Evolutionary conservation across 768 basidiomycete genomes (phyloP), one percentile per base, ranked within the genome.

Genomic region (Daedaleopsis nitida): DNA sequence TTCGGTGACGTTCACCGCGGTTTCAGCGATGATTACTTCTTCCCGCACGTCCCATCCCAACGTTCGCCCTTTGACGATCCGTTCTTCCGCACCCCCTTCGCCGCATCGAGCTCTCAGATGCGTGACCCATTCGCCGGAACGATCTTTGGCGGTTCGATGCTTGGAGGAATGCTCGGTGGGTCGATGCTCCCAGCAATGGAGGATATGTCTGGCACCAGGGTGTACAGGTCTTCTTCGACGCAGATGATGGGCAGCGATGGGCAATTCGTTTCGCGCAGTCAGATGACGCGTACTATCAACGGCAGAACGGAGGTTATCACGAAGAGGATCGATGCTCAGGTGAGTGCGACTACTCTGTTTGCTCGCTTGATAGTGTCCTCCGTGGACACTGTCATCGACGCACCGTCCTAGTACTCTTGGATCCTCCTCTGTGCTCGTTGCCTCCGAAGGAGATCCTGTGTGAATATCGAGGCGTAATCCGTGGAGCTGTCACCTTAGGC

Each of bases 241-340:
- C 71, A 65, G 65, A 71, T 48, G 58, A 65, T 55, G 52, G 70
- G 61, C 55, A 71, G 42, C 65, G 76, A 66, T 82, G 84, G 83
- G 60, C 79, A 61, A 35, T 75, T 73, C 73, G 72, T 75, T 0
- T 80, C 82, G 12, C 82, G 90, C 71, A 86, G 85, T 67, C 82
- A 75, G 59, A 74, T 81, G 73, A 81, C 82, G 24, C 77, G 81
- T 8, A 84, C 77, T 1, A 74, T 88, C 50, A 91, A 93, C 58
- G 90, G 91, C 7, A 84, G 85, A 16, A 89, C 87, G 0, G 82
- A 86, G 60, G 83, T 71, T 19, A 83, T 72, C 70, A 84, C 66
- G 74, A 84, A 73, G 75, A 81, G 71, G 69, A 80, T 62, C 70
- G 89, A 92, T 67, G 79, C 76, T 43, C 71, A 85, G 39, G 91